Base-by-base conservation (phyloP, 2,329 filamentous ascomycete species). In the Daldinia sp. region DNA sequence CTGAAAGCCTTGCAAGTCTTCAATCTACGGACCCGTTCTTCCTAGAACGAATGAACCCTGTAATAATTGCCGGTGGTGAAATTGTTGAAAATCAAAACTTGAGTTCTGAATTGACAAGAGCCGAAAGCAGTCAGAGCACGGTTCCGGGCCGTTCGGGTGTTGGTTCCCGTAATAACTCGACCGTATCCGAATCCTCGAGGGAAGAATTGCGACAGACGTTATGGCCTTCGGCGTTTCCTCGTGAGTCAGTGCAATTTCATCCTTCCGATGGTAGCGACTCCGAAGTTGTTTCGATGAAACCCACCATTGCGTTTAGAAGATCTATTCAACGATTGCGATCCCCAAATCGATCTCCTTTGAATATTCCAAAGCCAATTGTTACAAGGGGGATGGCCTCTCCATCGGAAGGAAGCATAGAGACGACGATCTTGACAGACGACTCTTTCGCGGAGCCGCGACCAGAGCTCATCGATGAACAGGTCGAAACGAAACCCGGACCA, bases 1-100 rank as follows among this genome's bases (percentile, higher is more conserved):
- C 84, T 59, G 84, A 87, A 45, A 85, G 81, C 52, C 72, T 83
- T 35, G 71, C 75, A 10, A 83, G 77, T 63, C 78, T 75, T 25
- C 74, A 77, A 50, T 75, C 79, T 2, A 75, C 77, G 4, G 87
- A 90, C 64, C 78, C 83, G 0, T 90, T 89, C 66, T 75, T 90
- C 10, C 77, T 83, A 23, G 84, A 89, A 55, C 81, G 87, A 10
- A 85, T 90, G 76, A 87, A 86, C 54, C 88, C 87, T 1, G 87
- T 90, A 10, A 81, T 90, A 37, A 90, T 90, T 69, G 82, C 86
- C 9, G 88, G 87, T 6, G 88, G 87, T 25, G 85, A 84, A 63
- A 75, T 90, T 5, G 74, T 88, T 35, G 84, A 88, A 70, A 89
- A 89, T 69, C 78, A 80, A 35, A 90, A 90, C 67, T 71, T 77